Conservation (phyloP, 2,329 filamentous ascomycete genomes). For the Paraconiothyrium sp. region DNA sequence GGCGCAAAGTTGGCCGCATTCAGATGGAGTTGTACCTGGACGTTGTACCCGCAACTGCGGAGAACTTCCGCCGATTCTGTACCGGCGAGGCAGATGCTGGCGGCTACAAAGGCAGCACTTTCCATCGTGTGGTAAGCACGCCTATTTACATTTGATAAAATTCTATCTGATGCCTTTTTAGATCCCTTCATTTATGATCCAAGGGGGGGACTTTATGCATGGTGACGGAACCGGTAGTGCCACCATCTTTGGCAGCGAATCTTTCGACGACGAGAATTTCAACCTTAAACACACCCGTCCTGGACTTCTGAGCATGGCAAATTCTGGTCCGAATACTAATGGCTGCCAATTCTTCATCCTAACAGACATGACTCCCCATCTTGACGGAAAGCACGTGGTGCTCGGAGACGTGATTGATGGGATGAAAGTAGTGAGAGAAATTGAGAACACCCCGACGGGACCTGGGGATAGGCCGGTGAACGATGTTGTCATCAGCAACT, state of each 20-base stretch:
- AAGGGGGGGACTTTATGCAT: constrained; percentile 86
- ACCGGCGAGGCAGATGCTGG: constrained; percentile 73
- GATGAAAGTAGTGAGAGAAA: constrained; percentile 85
- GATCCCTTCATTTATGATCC: constrained; percentile 84
- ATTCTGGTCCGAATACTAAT: constrained; percentile 71
- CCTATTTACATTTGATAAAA: constrained; percentile 44
- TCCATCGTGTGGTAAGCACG: constrained; percentile 79
- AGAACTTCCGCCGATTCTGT: constrained; percentile 84
- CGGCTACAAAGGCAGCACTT: constrained; percentile 80
- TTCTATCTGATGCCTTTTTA: not conserved
- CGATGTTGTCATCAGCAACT: constrained; percentile 13
- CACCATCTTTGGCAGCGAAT: constrained; percentile 83
- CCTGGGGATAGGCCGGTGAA: constrained; percentile 10
- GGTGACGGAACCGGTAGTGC: constrained; percentile 88
- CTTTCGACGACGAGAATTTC: constrained; percentile 87
- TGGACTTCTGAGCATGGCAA: constrained; percentile 51
- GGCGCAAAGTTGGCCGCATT: constrained; percentile 73
- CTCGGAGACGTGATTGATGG: constrained; percentile 84
- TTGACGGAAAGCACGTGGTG: constrained; percentile 25
- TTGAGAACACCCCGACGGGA: constrained; percentile 80
- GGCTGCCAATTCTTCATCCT: constrained; percentile 96
- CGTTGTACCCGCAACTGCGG: constrained; percentile 81
- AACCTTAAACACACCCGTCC: constrained; percentile 90
- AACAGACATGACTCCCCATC: constrained; percentile 71
- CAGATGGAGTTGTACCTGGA: constrained; percentile 85